Evolutionary conservation across 177 flowering plant species (phyloP).

Genomic region (Vitis hybrid): DNA sequence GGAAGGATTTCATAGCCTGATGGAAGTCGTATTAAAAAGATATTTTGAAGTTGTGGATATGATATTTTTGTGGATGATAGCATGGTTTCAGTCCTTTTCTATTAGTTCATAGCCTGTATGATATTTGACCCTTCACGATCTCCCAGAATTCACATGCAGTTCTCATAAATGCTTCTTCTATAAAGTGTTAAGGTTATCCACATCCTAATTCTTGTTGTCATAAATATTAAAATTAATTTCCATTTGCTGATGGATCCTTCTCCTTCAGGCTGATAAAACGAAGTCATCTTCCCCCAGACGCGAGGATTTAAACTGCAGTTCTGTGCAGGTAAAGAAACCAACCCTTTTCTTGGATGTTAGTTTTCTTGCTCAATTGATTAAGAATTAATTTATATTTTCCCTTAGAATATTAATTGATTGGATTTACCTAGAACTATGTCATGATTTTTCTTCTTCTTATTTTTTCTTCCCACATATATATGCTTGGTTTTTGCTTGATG

Average conservation of each 20-base stretch:
- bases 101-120: not conserved
- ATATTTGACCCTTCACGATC: not conserved
- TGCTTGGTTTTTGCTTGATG: too few species aligned
- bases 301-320: slow-evolving; percentile 15
- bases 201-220: too few species aligned
- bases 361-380: too few species aligned
- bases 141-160: not conserved
- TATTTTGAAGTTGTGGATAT: not conserved
- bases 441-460: too few species aligned
- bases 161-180: not conserved
- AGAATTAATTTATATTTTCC: too few species aligned
- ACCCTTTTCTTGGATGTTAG: not conserved
- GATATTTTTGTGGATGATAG: not conserved
- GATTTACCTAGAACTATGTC: too few species aligned
- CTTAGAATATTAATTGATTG: too few species aligned
- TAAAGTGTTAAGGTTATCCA: not conserved
- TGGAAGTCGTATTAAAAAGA: too few species aligned
- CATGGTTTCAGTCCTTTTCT: not conserved
- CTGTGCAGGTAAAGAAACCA: slow-evolving; percentile 21
- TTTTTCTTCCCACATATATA: too few species aligned
- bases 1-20: not conserved
- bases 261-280: slow-evolving; percentile 1
- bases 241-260: too few species aligned
- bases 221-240: too few species aligned
- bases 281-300: slow-evolving; percentile 23